These are phyloP conservation scores for Clohesyomyces aquaticus DNA, from an alignment of 495 filamentous ascomycete genomes.

Conservation along the genomic window DNA sequence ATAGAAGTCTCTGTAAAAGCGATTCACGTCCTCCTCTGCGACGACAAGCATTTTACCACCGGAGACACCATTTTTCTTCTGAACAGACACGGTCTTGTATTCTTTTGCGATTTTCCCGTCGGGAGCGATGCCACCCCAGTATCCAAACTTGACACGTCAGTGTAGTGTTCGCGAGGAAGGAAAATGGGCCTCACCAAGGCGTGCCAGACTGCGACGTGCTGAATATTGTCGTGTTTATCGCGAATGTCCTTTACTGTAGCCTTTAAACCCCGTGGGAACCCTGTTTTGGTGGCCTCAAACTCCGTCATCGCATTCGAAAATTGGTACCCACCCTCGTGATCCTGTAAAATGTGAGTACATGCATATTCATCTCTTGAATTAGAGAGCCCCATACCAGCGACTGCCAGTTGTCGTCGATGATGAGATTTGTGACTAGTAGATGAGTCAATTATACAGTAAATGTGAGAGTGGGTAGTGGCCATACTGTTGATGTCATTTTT, in stretches of 20 bases:
- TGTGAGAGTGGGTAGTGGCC: background rate
- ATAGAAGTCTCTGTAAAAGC: conserved; percentile 93
- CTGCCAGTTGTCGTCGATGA: conserved; percentile 87
- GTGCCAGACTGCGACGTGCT: conserved; percentile 93
- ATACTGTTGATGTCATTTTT: conserved; percentile 66
- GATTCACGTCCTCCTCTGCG: conserved; percentile 68
- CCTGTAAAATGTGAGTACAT: conserved; percentile 6
- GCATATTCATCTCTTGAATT: background rate
- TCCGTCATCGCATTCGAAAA: conserved; percentile 61
- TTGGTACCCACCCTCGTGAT: conserved; percentile 52
- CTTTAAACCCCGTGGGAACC: conserved; percentile 80
- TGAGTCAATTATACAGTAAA: background rate
- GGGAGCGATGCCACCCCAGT: conserved; percentile 88
- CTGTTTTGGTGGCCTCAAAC: conserved; percentile 82
- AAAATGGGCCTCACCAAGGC: conserved; percentile 58
- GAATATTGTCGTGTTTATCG: conserved; percentile 68
- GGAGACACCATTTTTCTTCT: conserved; percentile 55
- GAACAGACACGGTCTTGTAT: conserved; percentile 77
- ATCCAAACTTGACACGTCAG: conserved; percentile 60
- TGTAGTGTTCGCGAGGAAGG: background rate
- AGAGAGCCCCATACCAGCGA: conserved; percentile 51
- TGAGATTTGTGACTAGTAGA: conserved; percentile 39
- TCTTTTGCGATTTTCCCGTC: conserved; percentile 69
- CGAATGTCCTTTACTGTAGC: conserved; percentile 70
- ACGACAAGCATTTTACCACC: conserved; percentile 74